Conservation (phyloP, 306 rosid genomes). For the Aeschynomene evenia region DNA sequence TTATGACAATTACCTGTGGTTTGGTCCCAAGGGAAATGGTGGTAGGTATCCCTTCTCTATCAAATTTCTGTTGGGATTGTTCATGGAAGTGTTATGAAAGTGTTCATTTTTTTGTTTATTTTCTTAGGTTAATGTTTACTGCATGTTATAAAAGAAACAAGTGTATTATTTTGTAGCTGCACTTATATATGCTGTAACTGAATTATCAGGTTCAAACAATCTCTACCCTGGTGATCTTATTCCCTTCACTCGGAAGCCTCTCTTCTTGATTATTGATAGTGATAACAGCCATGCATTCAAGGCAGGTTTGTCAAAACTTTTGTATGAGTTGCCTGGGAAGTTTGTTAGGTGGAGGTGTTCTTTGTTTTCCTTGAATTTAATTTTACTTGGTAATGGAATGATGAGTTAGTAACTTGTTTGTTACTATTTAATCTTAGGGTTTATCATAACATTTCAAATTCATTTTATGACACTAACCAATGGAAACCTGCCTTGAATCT, state of each 20-base stretch:
- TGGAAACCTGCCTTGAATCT: background rate
- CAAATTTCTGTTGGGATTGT: slow-evolving; percentile 26
- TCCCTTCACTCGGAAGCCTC: slow-evolving; percentile 95
- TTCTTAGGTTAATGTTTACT: slow-evolving; percentile 16
- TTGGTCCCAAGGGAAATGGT: slow-evolving; percentile 84
- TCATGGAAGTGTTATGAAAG: background rate
- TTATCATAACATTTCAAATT: background rate
- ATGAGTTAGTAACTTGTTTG: slow-evolving; percentile 13
- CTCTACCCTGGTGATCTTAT: slow-evolving; percentile 93
- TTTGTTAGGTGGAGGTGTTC: slow-evolving; percentile 27
- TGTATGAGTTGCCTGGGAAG: slow-evolving; percentile 40
- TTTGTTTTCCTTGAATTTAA: slow-evolving; percentile 26
- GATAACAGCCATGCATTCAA: slow-evolving; percentile 99
- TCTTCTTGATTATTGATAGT: slow-evolving; percentile 92
- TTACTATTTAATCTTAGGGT: slow-evolving; percentile 18
- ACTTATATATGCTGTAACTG: slow-evolving; percentile 33
- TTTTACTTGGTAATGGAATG: slow-evolving; percentile 16
- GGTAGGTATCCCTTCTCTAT: slow-evolving; percentile 50
- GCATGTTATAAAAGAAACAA: slow-evolving; percentile 10
- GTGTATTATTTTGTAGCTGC: slow-evolving; percentile 21
- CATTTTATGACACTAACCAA: slow-evolving; percentile 21
- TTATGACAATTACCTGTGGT: slow-evolving; percentile 73
- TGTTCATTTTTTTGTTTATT: background rate
- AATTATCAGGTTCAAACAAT: slow-evolving; percentile 69
- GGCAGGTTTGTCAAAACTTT: slow-evolving; percentile 99